Conservation (phyloP, 345 rosid species). For the Hibiscus mutabilis region DNA sequence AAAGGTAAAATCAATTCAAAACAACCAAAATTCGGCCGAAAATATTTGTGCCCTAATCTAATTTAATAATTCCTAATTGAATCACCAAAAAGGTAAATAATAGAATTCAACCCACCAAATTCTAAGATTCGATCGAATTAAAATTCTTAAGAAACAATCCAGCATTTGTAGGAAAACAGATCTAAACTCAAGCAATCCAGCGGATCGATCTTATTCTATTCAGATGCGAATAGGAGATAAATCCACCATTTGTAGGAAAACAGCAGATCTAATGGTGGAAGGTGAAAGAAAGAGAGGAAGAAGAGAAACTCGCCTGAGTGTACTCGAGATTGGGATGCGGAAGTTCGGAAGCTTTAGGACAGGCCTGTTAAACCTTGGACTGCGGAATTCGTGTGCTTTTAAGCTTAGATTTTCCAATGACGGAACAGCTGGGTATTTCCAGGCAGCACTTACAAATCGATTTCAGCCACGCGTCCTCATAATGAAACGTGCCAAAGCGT, state of each 20-base stretch:
- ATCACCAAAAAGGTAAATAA: not conserved
- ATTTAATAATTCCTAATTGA: not conserved
- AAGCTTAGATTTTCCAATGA: not conserved
- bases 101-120: not conserved
- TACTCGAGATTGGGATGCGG: not conserved
- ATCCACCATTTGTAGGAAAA: not conserved
- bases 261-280: too few species aligned
- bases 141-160: not conserved
- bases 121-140: too few species aligned
- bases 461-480: not conserved
- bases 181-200: not conserved
- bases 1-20: not conserved
- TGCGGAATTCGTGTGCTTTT: not conserved
- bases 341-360: not conserved
- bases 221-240: not conserved
- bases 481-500: not conserved
- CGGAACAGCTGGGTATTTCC: not conserved
- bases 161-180: not conserved
- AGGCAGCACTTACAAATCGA: not conserved
- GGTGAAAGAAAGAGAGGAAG: not conserved
- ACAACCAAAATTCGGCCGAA: not conserved
- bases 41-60: not conserved
- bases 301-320: slow-evolving; percentile 10
- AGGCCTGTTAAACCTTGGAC: not conserved
- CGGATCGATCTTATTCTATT: not conserved